A percentile compares a stretch with the other conserved stretches of the same genome.
These are phyloP conservation scores for Sporothrix mexicana DNA, from an alignment of 2,329 filamentous ascomycete genomes.

Conservation along the genomic window DNA sequence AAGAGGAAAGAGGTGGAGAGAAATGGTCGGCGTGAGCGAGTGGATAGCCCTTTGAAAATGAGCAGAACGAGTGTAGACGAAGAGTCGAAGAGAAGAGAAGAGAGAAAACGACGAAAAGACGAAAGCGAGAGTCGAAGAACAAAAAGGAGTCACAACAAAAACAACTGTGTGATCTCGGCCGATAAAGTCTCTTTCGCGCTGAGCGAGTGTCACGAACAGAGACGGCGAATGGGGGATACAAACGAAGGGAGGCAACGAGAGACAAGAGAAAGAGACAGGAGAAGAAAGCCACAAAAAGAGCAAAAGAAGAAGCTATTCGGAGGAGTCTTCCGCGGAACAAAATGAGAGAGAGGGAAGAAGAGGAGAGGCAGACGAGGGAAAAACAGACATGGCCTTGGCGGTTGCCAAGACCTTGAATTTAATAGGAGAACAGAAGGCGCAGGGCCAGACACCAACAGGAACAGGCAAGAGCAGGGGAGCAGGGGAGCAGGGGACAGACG, in stretches of 20 bases:
- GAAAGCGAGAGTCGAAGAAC: background rate
- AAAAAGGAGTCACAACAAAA: constrained; percentile 11
- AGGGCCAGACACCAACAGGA: constrained; percentile 2
- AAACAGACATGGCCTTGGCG: constrained; percentile 3
- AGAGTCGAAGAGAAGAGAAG: background rate
- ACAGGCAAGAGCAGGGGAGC: background rate
- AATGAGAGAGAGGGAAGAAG: constrained; percentile 16
- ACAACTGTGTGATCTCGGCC: background rate
- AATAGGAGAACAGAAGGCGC: background rate
- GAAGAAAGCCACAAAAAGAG: background rate
- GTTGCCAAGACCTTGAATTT: constrained; percentile 29
- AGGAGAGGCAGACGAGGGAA: background rate
- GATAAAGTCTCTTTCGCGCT: constrained; percentile 24
- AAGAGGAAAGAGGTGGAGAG: background rate
- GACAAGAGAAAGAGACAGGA: constrained; percentile 19
- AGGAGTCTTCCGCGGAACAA: constrained; percentile 23
- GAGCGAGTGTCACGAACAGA: constrained; percentile 31
- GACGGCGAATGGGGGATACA: background rate
- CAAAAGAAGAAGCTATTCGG: constrained; percentile 17
- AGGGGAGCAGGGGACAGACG: background rate
- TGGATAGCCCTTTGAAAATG: background rate
- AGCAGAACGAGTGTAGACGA: constrained; percentile 22
- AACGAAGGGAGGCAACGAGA: constrained; percentile 19
- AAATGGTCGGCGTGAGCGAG: constrained; percentile 6
- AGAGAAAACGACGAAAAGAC: constrained; percentile 8